These are phyloP conservation scores for Aaosphaeria arxii DNA, from an alignment of 2,329 filamentous ascomycete species.

Conservation along the genomic window DNA sequence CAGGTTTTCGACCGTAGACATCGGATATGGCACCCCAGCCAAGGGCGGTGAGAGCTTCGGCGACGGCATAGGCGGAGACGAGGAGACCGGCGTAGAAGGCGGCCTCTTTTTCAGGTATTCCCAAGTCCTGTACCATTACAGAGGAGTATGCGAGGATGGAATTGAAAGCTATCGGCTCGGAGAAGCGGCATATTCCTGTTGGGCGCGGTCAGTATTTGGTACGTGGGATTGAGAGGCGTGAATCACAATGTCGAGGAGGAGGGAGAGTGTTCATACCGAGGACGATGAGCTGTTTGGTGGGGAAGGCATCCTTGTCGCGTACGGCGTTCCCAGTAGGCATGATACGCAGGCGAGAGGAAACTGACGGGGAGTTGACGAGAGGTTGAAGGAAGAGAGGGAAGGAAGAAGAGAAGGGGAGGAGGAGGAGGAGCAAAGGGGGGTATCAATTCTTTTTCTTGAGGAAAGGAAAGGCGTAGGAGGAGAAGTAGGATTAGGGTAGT, in stretches of 20 bases:
- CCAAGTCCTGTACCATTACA: constrained; percentile 38
- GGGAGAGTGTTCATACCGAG: constrained; percentile 29
- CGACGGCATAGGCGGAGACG: constrained; percentile 85
- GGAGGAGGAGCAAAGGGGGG: too few relatives aligned
- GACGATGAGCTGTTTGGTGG: constrained; percentile 46
- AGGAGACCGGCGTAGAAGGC: constrained; percentile 84
- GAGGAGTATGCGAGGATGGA: constrained; percentile 81
- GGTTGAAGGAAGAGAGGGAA: too few relatives aligned
- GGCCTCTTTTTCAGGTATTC: constrained; percentile 42
- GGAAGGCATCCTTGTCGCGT: constrained; percentile 37
- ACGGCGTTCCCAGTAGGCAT: constrained; percentile 1
- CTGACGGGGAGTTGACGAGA: too few relatives aligned
- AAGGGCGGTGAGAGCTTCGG: constrained; percentile 83
- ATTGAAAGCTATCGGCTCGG: constrained; percentile 88
- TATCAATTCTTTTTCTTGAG: too few relatives aligned
- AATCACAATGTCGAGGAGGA: not conserved
- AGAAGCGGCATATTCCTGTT: constrained; percentile 83
- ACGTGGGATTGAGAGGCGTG: not conserved
- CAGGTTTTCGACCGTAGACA: constrained; percentile 39
- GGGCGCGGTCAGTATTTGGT: constrained; percentile 3
- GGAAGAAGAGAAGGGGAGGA: too few relatives aligned
- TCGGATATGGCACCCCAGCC: constrained; percentile 41
- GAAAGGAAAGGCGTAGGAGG: too few relatives aligned
- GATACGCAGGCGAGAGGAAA: not conserved
- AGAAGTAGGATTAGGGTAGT: too few relatives aligned